Base-by-base conservation (phyloP, 176 grass and related monocot species). In the Puccinellia tenuiflora region DNA sequence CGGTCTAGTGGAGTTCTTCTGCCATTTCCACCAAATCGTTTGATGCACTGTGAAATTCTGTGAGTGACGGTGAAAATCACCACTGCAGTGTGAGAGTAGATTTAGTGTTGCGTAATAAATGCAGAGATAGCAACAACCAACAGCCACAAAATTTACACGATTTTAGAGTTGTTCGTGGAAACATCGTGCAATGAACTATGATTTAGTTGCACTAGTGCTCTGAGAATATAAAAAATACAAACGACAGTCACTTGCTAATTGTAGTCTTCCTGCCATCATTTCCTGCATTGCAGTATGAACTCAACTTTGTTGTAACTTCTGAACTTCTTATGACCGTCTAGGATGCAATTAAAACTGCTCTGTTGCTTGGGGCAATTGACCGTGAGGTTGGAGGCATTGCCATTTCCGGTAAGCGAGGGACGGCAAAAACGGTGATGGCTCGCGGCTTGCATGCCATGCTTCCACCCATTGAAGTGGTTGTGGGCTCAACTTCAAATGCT, bases 401-500 rank as follows among this genome's bases (percentile, higher is more conserved):
- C 29, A 98, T 98, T 52, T 95, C 92, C n/a, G 96, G 96, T 26
- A 91, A 91, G 83, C 87, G 96, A 4, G 96, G 96, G 38, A 98
- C 96, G 7, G 96, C 92, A 56, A 98, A 98, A 86, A 98, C 96
- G 0, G 88, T 98, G 80, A 98, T 98, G 96, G 92, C 96, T 29
- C 96, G 96, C 16, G 96, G 96, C 30, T 91, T 98, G 79, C 96
- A 98, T 34, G 92, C 92, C 42, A 92, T 98, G 90, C 96, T 98
- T 80, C 96, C 96, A 65, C 96, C 96, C 21, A 95, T 98, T 29
- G 96, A 98, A 91, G 92, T 95, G 40, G 87, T 95, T 74, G 85
- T 74, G 21, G 96, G 91, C 74, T 98, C 96, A 37, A 95, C 92
- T 48, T 75, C 91, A 53, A 95, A 98, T 87, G 88, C 92, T 2